Percentiles rank a stretch among this genome's conserved stretches.
Conservation (phyloP, 75 land plant genomes). For the Gnetum montanum region DNA sequence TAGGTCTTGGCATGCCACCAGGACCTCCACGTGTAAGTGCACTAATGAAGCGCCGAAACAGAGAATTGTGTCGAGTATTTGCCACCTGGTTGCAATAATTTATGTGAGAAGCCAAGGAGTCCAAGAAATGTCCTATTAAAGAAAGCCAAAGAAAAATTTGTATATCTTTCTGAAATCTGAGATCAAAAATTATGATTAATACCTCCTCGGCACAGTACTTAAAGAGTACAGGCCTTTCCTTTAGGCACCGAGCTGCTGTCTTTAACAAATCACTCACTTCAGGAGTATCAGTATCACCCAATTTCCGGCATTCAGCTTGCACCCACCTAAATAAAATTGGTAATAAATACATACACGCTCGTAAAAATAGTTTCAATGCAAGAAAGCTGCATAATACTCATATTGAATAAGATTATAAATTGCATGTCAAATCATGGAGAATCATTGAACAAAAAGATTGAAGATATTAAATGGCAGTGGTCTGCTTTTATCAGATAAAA, state of each 20-base stretch:
- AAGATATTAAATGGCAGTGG: not conserved
- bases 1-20: constrained; percentile 96
- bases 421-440: not conserved
- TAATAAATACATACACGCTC: not conserved
- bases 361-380: not conserved
- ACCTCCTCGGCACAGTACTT: constrained; percentile 99
- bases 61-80: constrained; percentile 92
- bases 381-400: not conserved
- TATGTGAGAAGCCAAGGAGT: no score
- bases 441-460: not conserved
- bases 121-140: not conserved
- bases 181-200: not conserved
- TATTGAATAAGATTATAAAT: not conserved
- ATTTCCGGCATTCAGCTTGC: constrained; percentile 83
- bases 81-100: constrained; percentile 53
- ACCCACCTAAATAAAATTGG: constrained; percentile 72
- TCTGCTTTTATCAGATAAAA: no score
- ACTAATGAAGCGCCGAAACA: constrained; percentile 90
- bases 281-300: constrained; percentile 93
- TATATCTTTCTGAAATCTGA: not conserved
- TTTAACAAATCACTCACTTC: constrained; percentile 88
- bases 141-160: not conserved
- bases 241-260: constrained; percentile 78
- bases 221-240: constrained; percentile 94
- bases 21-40: constrained; percentile 99